A percentile compares a stretch with the other conserved stretches of the same genome.
These are phyloP conservation scores for Eruca vesicaria DNA, from an alignment of 441 rosid species.

Conservation along the genomic window DNA sequence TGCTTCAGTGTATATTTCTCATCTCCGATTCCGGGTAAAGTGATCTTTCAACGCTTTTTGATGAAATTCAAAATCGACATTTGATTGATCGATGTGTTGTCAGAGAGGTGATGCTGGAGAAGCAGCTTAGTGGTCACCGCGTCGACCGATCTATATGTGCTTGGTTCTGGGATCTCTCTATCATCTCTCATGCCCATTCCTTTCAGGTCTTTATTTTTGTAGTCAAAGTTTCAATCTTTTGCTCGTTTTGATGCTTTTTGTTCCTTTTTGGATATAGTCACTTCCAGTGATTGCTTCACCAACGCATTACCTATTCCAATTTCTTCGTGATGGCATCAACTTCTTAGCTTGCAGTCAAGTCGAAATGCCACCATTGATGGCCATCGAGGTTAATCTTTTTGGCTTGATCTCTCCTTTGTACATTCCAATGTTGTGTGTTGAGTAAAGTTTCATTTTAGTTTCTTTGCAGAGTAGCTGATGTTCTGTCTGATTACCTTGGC, in stretches of 20 bases:
- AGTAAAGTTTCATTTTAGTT: constrained; percentile 58
- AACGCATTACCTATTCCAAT: constrained; percentile 90
- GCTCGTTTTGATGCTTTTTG: background rate
- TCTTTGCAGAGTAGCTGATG: constrained; percentile 90
- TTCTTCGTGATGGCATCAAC: constrained; percentile 82
- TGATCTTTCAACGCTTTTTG: too few species aligned
- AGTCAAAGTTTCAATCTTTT: background rate
- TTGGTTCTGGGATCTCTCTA: constrained; percentile 99
- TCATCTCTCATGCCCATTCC: constrained; percentile 72
- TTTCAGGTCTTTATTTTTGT: constrained; percentile 55
- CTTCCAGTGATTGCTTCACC: constrained; percentile 93
- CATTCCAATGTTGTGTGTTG: background rate
- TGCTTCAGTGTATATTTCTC: constrained; percentile 95
- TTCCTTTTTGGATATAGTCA: constrained; percentile 39
- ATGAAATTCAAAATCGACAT: too few species aligned
- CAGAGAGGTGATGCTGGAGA: constrained; percentile 97
- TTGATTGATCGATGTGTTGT: too few species aligned
- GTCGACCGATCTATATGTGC: constrained; percentile 92
- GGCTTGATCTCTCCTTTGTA: background rate
- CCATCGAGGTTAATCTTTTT: constrained; percentile 62
- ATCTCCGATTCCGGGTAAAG: constrained; percentile 90
- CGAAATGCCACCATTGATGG: constrained; percentile 98
- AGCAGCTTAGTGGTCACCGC: constrained; percentile 92
- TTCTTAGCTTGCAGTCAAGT: constrained; percentile 95
- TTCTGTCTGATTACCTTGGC: constrained; percentile 84